A percentile compares a stretch with the other conserved stretches of the same genome.
Conservation (phyloP, 2,329 filamentous ascomycete genomes). For the Fusarium duplospermum region DNA sequence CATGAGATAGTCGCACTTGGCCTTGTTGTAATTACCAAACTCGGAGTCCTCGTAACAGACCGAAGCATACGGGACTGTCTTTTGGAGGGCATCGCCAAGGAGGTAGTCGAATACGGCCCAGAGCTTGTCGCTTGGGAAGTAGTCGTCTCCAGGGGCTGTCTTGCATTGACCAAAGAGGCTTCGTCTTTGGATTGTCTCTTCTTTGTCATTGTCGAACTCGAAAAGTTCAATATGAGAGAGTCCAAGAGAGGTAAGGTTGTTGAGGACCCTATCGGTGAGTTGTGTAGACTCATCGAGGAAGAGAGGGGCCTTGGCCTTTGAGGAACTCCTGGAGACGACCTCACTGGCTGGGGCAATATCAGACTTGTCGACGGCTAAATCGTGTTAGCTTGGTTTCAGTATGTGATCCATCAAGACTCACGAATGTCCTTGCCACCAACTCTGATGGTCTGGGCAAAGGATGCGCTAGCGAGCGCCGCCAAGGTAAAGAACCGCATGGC, state of each 20-base stretch:
- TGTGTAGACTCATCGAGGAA: constrained; percentile 44
- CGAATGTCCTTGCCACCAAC: constrained; percentile 40
- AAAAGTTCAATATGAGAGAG: constrained; percentile 49
- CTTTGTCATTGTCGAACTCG: constrained; percentile 42
- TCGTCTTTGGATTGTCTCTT: constrained; percentile 5
- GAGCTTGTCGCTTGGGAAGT: constrained; percentile 42
- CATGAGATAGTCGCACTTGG: constrained; percentile 18
- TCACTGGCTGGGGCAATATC: constrained; percentile 39
- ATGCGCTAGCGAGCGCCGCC: constrained; percentile 23
- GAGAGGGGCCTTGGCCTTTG: constrained; percentile 18
- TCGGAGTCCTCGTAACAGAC: constrained; percentile 44
- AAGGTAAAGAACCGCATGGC: constrained; percentile 26
- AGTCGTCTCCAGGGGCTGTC: constrained; percentile 44
- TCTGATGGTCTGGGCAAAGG: constrained; percentile 42
- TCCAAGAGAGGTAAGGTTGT: constrained; percentile 46
- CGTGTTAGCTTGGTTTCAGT: background rate
- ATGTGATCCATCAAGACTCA: constrained; percentile 15
- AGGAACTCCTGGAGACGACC: constrained; percentile 15
- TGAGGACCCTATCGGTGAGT: constrained; percentile 50
- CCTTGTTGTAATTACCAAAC: constrained; percentile 16
- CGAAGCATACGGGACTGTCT: constrained; percentile 48
- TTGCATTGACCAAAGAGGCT: constrained; percentile 42
- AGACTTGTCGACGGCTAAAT: constrained; percentile 25
- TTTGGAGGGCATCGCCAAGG: constrained; percentile 46
- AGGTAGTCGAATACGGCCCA: constrained; percentile 50